Conservation (phyloP, 805 yeast species). For the Lachancea cidri region DNA sequence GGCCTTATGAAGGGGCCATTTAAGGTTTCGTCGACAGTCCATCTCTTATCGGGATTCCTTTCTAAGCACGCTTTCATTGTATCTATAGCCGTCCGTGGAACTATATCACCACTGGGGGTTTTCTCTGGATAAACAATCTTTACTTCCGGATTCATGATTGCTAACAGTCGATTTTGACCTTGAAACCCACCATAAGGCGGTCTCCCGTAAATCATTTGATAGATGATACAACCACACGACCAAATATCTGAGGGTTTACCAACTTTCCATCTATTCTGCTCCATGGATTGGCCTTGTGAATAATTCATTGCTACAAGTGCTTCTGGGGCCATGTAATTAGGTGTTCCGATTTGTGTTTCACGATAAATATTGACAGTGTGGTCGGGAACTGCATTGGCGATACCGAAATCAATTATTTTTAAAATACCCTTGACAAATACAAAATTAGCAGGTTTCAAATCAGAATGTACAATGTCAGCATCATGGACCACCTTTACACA, state of each 20-base stretch:
- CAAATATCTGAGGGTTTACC: slow-evolving; percentile 96
- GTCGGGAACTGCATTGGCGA: slow-evolving; percentile 90
- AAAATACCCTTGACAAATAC: slow-evolving; percentile 76
- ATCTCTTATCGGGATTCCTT: slow-evolving; percentile 64
- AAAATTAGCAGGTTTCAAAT: slow-evolving; percentile 67
- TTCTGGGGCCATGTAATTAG: slow-evolving; percentile 98
- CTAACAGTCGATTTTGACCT: slow-evolving; percentile 72
- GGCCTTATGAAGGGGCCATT: slow-evolving; percentile 68
- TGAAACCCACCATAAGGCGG: slow-evolving; percentile 83
- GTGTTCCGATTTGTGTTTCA: slow-evolving; percentile 90
- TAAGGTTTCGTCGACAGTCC: slow-evolving; percentile 59
- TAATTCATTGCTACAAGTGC: slow-evolving; percentile 60
- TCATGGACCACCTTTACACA: slow-evolving; percentile 88
- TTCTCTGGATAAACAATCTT: slow-evolving; percentile 59
- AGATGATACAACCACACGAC: slow-evolving; percentile 96
- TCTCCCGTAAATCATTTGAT: slow-evolving; percentile 90
- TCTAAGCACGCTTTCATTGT: slow-evolving; percentile 66
- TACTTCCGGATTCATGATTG: slow-evolving; percentile 81
- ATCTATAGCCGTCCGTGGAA: slow-evolving; percentile 65
- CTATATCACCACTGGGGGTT: slow-evolving; percentile 56
- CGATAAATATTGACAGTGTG: slow-evolving; percentile 86
- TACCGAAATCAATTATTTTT: slow-evolving; percentile 92
- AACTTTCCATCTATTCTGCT: slow-evolving; percentile 53
- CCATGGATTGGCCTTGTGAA: slow-evolving; percentile 21
- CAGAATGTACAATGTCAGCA: slow-evolving; percentile 81